Evolutionary conservation across 106 monocot genomes (phyloP), one percentile per base, ranked within the genome.

Genomic region (Apostasia ramifera): DNA sequence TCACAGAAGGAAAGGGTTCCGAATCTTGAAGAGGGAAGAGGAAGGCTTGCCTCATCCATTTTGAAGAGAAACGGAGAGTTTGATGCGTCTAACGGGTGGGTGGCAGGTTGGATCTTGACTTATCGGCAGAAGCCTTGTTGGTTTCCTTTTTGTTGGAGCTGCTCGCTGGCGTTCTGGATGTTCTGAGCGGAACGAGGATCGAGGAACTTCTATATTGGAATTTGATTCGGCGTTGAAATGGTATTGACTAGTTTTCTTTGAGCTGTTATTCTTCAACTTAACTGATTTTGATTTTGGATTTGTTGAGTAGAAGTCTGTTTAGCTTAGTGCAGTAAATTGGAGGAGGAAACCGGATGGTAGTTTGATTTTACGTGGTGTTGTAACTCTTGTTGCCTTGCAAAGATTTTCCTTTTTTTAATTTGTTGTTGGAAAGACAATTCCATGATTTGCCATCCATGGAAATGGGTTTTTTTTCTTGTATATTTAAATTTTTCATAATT

Each of bases 171-270:
- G 65, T 49, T 37, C 37, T 47, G 48, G 26, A 48, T 65, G 43
- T 8, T 62, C 43, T 62, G 9, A 48, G 47, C 47, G 48, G 62
- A 44, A 48, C 8, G 15, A 5, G 65, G 48, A 65, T 48, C 15
- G 65, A 8, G 48, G 48, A 47, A 37, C 6, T 0, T 48, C 37
- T 8, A 8, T 12, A 43, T 48, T 26, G 15, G 2, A 26, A 48
- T 65, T 65, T 65, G 65, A 48, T 65, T 48, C 65, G 37, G 47
- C 5, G 48, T 49, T 65, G 65, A 65, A 65, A 65, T 65, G 65
- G 65, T 65, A 65, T 47, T 47, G 65, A 65, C 65, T 15, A 37
- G 15, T 43, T 49, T 65, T 13, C 11, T 65, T 37, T 65, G 47
- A 11, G 48, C 12, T 49, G 37, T 47, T 26, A 65, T 38, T 65